Evolutionary conservation across 2,329 filamentous ascomycete genomes (phyloP).

Genomic region (Dryadomyces quercivorus): DNA sequence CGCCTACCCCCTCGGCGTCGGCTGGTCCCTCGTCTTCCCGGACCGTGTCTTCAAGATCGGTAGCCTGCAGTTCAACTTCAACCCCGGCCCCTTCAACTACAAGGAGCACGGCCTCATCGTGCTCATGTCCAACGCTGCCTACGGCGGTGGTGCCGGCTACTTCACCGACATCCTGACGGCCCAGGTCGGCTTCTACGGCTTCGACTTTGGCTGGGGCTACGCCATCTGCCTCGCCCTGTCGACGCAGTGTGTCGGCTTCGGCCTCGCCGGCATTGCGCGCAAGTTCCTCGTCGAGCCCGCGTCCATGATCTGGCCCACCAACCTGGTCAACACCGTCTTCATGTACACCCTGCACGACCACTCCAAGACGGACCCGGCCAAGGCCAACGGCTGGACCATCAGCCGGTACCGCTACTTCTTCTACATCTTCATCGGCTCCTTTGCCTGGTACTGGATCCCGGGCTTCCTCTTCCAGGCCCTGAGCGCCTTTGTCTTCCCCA

Average conservation of each 20-base stretch:
- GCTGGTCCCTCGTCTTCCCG: constrained; percentile 37
- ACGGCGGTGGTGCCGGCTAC: constrained; percentile 33
- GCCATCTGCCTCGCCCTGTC: constrained; percentile 33
- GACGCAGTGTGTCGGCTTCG: constrained; percentile 44
- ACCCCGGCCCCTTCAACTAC: constrained; percentile 43
- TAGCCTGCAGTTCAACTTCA: constrained; percentile 34
- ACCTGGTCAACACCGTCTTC: constrained; percentile 32
- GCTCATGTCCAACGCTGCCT: constrained; percentile 43
- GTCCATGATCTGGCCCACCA: constrained; percentile 38
- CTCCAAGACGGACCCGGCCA: constrained; percentile 16
- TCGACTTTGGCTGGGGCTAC: constrained; percentile 29
- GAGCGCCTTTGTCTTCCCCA: constrained; percentile 37
- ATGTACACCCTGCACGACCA: constrained; percentile 34
- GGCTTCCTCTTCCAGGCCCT: constrained; percentile 34
- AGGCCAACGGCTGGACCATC: constrained; percentile 2
- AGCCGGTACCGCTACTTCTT: constrained; percentile 25
- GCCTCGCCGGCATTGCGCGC: constrained; percentile 36
- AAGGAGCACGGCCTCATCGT: constrained; percentile 49
- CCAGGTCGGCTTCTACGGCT: constrained; percentile 18
- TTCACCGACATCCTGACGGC: constrained; percentile 28
- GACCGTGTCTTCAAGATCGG: constrained; percentile 35
- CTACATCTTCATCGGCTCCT: constrained; percentile 31
- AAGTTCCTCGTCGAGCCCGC: constrained; percentile 39
- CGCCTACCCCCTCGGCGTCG: constrained; percentile 41
- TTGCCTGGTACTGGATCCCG: constrained; percentile 39